Conservation (phyloP, 768 basidiomycete genomes). For the Hypsizygus marmoreus region DNA sequence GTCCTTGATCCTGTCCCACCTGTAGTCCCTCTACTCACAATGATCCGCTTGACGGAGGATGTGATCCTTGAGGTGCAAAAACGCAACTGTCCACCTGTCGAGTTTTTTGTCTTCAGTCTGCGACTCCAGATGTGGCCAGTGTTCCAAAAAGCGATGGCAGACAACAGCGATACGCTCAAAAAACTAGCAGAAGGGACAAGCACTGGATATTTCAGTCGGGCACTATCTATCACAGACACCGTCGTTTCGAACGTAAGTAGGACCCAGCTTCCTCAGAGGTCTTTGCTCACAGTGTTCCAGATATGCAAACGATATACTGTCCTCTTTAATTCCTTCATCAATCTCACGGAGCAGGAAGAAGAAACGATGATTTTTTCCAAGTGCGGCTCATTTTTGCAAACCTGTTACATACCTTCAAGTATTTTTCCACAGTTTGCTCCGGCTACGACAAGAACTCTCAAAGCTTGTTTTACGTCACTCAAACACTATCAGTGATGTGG, state of each 20-base stretch:
- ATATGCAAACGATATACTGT: conserved; percentile 77
- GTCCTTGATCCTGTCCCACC: conserved; percentile 76
- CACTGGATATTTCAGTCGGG: conserved; percentile 63
- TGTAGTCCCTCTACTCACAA: conserved; percentile 77
- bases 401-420: not conserved
- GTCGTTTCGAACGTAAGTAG: conserved; percentile 59
- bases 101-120: conserved; percentile 77
- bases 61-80: conserved; percentile 74
- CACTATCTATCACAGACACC: conserved; percentile 65
- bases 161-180: conserved; percentile 80
- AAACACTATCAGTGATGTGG: conserved; percentile 59
- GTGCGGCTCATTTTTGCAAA: conserved; percentile 44
- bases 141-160: conserved; percentile 87
- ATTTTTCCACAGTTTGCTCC: conserved; percentile 58
- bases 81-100: conserved; percentile 77
- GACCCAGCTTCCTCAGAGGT: not conserved
- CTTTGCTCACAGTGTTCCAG: conserved; percentile 30
- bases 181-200: conserved; percentile 76
- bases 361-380: conserved; percentile 97
- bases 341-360: conserved; percentile 79
- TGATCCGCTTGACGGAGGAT: conserved; percentile 89
- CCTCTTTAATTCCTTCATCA: conserved; percentile 82
- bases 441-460: conserved; percentile 82
- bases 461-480: conserved; percentile 78
- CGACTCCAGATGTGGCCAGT: conserved; percentile 91